These are phyloP conservation scores for Aspergillus persii DNA, from an alignment of 2,329 filamentous ascomycete genomes.

Conservation along the genomic window DNA sequence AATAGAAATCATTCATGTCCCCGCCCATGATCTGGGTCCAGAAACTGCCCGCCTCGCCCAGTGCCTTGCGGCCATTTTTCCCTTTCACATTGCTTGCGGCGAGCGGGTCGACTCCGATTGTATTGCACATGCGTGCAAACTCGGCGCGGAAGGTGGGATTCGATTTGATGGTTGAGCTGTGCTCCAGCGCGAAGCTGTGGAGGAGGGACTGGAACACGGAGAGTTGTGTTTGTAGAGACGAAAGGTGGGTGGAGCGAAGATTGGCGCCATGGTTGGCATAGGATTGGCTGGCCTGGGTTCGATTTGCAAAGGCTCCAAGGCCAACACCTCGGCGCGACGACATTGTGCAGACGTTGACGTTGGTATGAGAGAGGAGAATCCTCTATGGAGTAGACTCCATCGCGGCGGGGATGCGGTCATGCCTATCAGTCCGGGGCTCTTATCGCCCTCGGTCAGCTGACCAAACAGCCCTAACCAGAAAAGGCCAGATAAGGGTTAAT, in stretches of 20 bases:
- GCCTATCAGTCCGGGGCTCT: background rate
- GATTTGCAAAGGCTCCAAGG: conserved; percentile 84
- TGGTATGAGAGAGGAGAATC: background rate
- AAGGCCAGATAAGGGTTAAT: background rate
- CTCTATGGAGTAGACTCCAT: background rate
- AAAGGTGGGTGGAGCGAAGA: conserved; percentile 79
- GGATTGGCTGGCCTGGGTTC: conserved; percentile 78
- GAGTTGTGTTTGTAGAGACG: conserved; percentile 86
- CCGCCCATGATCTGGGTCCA: conserved; percentile 92
- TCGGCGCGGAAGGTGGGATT: conserved; percentile 94
- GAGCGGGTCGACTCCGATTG: conserved; percentile 92
- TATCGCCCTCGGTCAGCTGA: conserved; percentile 22
- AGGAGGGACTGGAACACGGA: conserved; percentile 93
- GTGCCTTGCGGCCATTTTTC: conserved; percentile 46
- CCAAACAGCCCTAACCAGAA: background rate
- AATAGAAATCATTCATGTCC: conserved; percentile 97
- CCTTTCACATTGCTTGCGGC: conserved; percentile 62
- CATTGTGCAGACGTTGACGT: conserved; percentile 31
- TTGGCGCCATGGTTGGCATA: conserved; percentile 86
- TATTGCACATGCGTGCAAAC: conserved; percentile 97
- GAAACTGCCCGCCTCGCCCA: conserved; percentile 61
- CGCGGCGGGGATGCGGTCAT: background rate
- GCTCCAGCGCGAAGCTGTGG: conserved; percentile 91
- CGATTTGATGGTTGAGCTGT: conserved; percentile 92
- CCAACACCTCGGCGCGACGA: conserved; percentile 66